Evolutionary conservation across 495 filamentous ascomycete genomes (phyloP).

Genomic region (Hypoxylon cercidicola): DNA sequence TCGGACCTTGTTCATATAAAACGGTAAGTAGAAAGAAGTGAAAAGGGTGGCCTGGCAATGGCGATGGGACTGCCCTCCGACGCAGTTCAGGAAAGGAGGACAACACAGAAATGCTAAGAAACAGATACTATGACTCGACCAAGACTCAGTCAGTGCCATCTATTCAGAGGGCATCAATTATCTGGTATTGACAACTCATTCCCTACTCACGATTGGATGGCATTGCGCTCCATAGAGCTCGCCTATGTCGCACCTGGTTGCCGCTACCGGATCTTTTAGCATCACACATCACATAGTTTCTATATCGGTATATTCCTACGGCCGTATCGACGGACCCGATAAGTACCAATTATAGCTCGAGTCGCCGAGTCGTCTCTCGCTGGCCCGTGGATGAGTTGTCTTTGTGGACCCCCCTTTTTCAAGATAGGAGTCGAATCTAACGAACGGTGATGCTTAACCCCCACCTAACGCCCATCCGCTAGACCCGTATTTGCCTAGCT

Average conservation of each 20-base stretch:
- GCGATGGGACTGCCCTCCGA: too few species aligned
- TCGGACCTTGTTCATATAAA: too few species aligned
- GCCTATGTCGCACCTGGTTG: constrained; percentile 1
- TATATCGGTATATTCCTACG: not conserved
- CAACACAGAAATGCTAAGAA: too few species aligned
- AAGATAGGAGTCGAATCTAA: constrained; percentile 21
- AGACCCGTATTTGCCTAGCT: constrained; percentile 10
- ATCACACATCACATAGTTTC: not conserved
- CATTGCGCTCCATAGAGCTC: not conserved
- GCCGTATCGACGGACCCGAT: constrained; percentile 13
- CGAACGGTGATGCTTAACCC: constrained; percentile 19
- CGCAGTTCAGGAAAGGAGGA: too few species aligned
- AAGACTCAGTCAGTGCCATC: too few species aligned
- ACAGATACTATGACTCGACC: too few species aligned
- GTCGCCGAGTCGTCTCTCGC: constrained; percentile 9
- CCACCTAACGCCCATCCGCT: constrained; percentile 15
- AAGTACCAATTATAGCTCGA: constrained; percentile 8
- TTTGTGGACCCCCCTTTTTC: constrained; percentile 25
- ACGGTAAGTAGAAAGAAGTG: too few species aligned
- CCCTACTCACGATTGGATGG: not conserved
- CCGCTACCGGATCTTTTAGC: constrained; percentile 25
- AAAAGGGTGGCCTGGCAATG: too few species aligned
- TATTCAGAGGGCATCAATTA: too few species aligned
- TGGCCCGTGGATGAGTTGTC: constrained; percentile 9
- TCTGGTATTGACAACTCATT: too few species aligned